Conservation (phyloP, 495 filamentous ascomycete genomes). For the Xylaria grammica region DNA sequence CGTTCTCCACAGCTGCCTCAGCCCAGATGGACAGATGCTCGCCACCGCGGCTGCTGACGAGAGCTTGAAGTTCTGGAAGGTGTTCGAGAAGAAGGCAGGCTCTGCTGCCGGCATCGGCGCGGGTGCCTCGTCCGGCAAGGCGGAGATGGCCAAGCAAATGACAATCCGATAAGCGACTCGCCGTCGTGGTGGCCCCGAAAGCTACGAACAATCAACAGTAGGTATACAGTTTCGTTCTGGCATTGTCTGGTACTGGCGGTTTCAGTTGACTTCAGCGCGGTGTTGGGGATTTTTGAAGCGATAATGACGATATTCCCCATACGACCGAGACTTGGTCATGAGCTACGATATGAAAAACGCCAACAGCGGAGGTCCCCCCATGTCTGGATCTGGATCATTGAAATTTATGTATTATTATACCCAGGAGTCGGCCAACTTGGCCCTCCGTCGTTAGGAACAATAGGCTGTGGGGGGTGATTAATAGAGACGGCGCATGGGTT, state of each 20-base stretch:
- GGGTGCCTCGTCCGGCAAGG: slow-evolving; percentile 57
- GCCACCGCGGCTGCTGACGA: slow-evolving; percentile 96
- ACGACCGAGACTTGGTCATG: slow-evolving; percentile 36
- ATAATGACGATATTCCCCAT: slow-evolving; percentile 29
- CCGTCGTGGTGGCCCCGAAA: slow-evolving; percentile 22
- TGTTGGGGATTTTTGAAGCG: slow-evolving; percentile 42
- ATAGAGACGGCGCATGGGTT: slow-evolving; percentile 1
- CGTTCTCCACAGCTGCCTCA: slow-evolving; percentile 92
- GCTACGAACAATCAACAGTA: slow-evolving; percentile 50
- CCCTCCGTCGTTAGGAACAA: neutral
- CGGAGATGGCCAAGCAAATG: slow-evolving; percentile 90
- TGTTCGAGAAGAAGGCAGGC: slow-evolving; percentile 97
- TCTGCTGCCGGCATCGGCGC: slow-evolving; percentile 63
- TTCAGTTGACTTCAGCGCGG: slow-evolving; percentile 50
- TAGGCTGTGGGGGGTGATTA: neutral
- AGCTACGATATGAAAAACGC: slow-evolving; percentile 36
- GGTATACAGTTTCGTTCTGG: slow-evolving; percentile 50
- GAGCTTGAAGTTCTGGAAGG: slow-evolving; percentile 99
- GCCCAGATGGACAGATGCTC: slow-evolving; percentile 95
- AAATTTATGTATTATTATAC: slow-evolving; percentile 22
- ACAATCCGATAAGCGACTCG: slow-evolving; percentile 77
- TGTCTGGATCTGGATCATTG: slow-evolving; percentile 20
- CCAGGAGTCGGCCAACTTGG: slow-evolving; percentile 8
- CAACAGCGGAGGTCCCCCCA: slow-evolving; percentile 21
- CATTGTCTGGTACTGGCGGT: slow-evolving; percentile 42